Conservation (phyloP, 257 asterid species). For the Perilla frutescens region DNA sequence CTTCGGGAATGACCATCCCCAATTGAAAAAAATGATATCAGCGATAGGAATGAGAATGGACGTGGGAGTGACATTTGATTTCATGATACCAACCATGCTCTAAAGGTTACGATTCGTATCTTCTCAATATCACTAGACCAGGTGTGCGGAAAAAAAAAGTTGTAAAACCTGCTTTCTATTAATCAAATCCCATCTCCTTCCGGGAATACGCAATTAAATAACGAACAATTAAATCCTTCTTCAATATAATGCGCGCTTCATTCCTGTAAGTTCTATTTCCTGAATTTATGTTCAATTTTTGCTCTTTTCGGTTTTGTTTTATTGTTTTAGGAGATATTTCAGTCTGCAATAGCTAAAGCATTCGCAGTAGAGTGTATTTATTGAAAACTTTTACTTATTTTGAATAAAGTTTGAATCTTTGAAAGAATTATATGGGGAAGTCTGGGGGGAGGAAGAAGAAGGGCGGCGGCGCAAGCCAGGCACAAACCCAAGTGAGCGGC, state of each 20-base stretch:
- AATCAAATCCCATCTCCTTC: constrained; percentile 20
- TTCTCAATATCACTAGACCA: no score
- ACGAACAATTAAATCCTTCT: neutral
- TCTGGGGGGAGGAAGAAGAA: constrained; percentile 91
- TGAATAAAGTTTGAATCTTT: constrained; percentile 42
- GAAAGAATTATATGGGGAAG: constrained; percentile 71
- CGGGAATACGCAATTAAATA: constrained; percentile 29
- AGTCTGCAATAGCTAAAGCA: constrained; percentile 14
- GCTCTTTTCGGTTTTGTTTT: neutral
- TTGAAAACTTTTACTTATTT: neutral
- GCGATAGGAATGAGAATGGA: no score
- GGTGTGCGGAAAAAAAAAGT: no score
- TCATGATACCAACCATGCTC: no score
- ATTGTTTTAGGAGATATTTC: constrained; percentile 6
- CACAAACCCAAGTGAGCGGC: constrained; percentile 43
- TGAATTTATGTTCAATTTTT: neutral
- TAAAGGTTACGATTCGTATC: no score
- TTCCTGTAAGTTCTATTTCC: constrained; percentile 46
- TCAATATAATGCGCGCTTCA: constrained; percentile 4
- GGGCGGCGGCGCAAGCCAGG: constrained; percentile 45
- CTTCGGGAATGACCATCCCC: no score
- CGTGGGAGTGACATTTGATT: no score
- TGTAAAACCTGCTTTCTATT: neutral
- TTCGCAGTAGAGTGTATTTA: neutral
- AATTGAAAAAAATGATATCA: no score